Evolutionary conservation across 768 basidiomycete genomes (phyloP).

Genomic region (Leccinum variicolor): DNA sequence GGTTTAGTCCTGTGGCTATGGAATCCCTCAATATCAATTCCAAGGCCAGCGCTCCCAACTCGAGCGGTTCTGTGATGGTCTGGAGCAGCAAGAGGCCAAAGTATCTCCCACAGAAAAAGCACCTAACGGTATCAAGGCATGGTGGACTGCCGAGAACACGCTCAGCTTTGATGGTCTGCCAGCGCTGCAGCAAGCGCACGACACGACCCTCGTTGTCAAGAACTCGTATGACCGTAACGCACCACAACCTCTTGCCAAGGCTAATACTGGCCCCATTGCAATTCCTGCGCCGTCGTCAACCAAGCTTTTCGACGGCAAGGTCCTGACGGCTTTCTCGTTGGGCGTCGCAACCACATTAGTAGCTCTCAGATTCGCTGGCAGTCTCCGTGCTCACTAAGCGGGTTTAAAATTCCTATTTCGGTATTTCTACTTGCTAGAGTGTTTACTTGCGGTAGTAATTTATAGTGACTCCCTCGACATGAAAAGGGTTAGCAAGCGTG

Average conservation of each 20-base stretch:
- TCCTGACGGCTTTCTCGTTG: constrained; percentile 29
- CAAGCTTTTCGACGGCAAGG: constrained; percentile 1
- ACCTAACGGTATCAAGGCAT: constrained; percentile 47
- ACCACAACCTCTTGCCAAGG: background rate
- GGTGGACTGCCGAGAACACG: constrained; percentile 51
- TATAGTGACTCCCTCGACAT: background rate
- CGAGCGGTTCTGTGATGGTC: constrained; percentile 40
- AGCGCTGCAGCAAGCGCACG: constrained; percentile 36
- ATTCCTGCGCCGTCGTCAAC: background rate
- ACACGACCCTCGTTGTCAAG: constrained; percentile 11
- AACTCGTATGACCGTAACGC: constrained; percentile 21
- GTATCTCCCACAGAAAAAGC: constrained; percentile 21
- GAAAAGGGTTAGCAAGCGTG: background rate
- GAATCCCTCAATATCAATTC: constrained; percentile 59
- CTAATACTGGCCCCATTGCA: background rate
- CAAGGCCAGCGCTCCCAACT: constrained; percentile 52
- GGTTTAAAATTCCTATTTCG: background rate
- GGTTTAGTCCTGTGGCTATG: constrained; percentile 63
- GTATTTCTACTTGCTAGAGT: background rate
- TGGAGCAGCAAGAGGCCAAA: constrained; percentile 41
- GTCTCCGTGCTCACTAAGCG: constrained; percentile 5
- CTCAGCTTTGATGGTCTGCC: constrained; percentile 57
- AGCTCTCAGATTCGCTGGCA: constrained; percentile 7
- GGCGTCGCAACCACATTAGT: constrained; percentile 23
- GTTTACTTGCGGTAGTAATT: background rate